Base-by-base conservation (phyloP, 2,329 filamentous ascomycete species). In the Epichloe uncinata region DNA sequence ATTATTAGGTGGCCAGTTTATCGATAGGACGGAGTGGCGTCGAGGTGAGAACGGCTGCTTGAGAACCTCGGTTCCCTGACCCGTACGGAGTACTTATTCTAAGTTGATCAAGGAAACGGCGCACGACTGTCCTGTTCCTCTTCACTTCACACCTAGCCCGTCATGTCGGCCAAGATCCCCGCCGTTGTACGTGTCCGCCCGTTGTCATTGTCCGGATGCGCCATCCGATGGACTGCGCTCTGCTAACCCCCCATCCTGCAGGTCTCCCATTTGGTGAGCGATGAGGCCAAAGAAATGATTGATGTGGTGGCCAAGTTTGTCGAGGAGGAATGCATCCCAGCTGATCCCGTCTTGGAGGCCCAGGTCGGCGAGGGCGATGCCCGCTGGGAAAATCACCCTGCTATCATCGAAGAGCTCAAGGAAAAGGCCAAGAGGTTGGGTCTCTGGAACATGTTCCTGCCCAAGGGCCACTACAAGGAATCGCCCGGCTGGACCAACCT, bases 401-500 rank as follows among this genome's bases (percentile, higher is more conserved):
- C 75, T 41, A 76, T 97, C 59, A 78, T 98, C 54, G 93, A 98
- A 58, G 84, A 93, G 50, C 78, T 98, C 59, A 97, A 97, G 77
- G 73, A 70, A 56, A 86, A 89, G 67, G 93, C 91, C 42, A 79
- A 76, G 62, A 77, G 84, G 58, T 77, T 95, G 22, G 93, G 91
- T 1, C 75, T 98, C 42, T 98, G 93, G 93, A 98, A 98, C 71
- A 85, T 98, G 84, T 98, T 98, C 75, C 70, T 98, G 58, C 87
- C 93, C 56, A 91, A 86, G 73, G 89, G 84, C 60, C 90, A 96
- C 71, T 97, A 96, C 77, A 87, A 85, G 67, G 87, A 96, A 72
- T 94, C 89, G 1, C 89, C 91, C 22, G 93, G 93, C 35, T 96
- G 88, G 72, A 87, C 82, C 53, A 98, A 97, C 69, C 74, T 98